Evolutionary conservation across 176 grass and related monocot species (phyloP).

Genomic region (Aegilops longissima): DNA sequence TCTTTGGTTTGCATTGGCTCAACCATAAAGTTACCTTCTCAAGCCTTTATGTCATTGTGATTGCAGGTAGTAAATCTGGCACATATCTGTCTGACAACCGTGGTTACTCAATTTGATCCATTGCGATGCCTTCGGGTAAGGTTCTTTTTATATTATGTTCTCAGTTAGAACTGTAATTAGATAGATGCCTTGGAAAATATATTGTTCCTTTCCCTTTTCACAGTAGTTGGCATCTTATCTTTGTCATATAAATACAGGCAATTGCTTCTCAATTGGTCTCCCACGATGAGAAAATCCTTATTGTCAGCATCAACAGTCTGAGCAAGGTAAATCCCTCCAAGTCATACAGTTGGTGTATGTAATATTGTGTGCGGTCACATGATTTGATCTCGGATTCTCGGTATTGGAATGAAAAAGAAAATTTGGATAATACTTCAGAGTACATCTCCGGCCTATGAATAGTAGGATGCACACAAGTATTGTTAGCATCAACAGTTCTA

Average conservation of each 20-base stretch:
- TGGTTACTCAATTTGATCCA: constrained; percentile 77
- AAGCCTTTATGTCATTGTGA: constrained; percentile 21
- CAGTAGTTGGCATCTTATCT: not conserved
- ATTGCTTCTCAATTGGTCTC: constrained; percentile 63
- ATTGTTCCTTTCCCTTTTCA: not conserved
- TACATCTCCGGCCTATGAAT: no score
- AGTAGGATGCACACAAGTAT: no score
- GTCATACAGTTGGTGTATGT: not conserved
- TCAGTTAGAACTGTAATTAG: no score
- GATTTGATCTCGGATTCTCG: not conserved
- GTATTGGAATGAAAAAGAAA: no score
- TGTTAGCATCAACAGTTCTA: no score
- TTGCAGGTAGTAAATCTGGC: constrained; percentile 91
- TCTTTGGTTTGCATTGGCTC: constrained; percentile 10
- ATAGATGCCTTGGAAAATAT: no score
- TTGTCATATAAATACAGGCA: constrained; percentile 39
- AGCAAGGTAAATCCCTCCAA: constrained; percentile 58
- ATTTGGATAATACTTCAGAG: no score
- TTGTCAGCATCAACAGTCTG: constrained; percentile 75
- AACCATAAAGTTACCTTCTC: constrained; percentile 17
- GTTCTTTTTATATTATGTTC: not conserved
- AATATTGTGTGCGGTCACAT: not conserved
- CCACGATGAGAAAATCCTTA: constrained; percentile 77
- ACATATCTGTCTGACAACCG: constrained; percentile 67
- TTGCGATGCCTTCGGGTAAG: constrained; percentile 73